Evolutionary conservation across 305 asterid genomes (phyloP), one percentile per base, ranked within the genome.

Genomic region (Solanum hybrid): DNA sequence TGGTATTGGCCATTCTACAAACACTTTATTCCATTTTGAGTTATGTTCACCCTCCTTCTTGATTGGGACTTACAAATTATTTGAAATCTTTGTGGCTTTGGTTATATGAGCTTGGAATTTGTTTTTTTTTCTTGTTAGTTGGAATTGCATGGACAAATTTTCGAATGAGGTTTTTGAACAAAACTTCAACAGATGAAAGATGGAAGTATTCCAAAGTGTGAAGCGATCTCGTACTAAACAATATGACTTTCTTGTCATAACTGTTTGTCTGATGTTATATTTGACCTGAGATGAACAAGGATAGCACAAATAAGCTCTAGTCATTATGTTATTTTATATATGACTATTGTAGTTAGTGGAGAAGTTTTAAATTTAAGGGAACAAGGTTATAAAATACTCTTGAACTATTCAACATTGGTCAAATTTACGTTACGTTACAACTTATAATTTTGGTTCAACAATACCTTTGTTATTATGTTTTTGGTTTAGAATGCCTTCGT

Each of bases 1-100:
- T 97, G 89, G 76, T 93, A 22, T 97, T 97, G 35, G 92, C 98
- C 0, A 86, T 96, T 78, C 89, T 94, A 17, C 99, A 96, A 92
- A 95, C 99, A 1, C 32, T 82, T 40, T 96, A 87, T 91, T 89
- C 97, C 17, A 78, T 96, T 5, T 3, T 95, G 4, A 1, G 92
- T 45, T 97, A 94, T 91, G 91, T 92, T 88, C 35, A 56, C n/a
- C 36, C 66, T 45, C 69, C 1, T 78, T 1, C 72, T 45, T 82
- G 17, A 27, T 81, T 81, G 2, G 14, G 37, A 15, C 71, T 81
- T 40, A 2, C 24, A 81, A 26, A 26, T 7, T 4, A 26, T 40
- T 81, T 81, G 24, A 26, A 81, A 15, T 8, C 7, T 38, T 81
- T 81, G 69, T 24, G 29, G 29, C 75, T 66, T 66, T n/a, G 75